Percentiles rank a stretch among this genome's conserved stretches.
Conservation (phyloP, 306 rosid species). For the Gastrolobium villosum region DNA sequence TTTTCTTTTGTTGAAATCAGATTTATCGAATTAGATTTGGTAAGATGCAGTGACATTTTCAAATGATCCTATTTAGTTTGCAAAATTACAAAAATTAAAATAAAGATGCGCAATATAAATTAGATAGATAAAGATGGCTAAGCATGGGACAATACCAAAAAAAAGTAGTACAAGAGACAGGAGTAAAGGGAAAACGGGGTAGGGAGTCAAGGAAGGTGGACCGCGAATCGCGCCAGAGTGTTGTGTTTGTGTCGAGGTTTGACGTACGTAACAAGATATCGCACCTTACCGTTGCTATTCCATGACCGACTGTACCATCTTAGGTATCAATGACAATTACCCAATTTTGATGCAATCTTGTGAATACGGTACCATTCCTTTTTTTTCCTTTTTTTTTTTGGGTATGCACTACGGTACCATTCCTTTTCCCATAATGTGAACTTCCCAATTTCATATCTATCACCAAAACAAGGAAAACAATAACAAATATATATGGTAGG, state of each 20-base stretch:
- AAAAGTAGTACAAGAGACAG: background rate
- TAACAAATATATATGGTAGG: background rate
- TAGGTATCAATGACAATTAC: conserved; percentile 27
- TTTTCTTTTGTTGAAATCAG: no score
- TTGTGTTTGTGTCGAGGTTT: conserved; percentile 42
- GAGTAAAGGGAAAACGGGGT: conserved; percentile 40
- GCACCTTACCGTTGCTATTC: background rate
- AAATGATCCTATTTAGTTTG: background rate
- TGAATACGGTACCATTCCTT: conserved; percentile 29
- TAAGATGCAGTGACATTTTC: background rate
- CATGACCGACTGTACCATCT: conserved; percentile 31
- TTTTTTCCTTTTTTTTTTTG: no score
- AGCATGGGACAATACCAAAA: no score
- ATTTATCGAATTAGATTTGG: background rate
- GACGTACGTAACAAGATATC: conserved; percentile 49
- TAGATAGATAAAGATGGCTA: background rate
- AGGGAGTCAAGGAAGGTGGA: conserved; percentile 48
- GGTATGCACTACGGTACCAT: conserved; percentile 12
- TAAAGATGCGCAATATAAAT: background rate
- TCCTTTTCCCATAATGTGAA: background rate
- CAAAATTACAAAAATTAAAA: background rate
- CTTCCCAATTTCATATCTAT: conserved; percentile 5
- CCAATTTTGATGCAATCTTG: conserved; percentile 54
- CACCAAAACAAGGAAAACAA: background rate
- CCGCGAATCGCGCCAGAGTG: conserved; percentile 68